Conservation (phyloP, 164 flowering plant species). For the Magnolia kwangsiensis region DNA sequence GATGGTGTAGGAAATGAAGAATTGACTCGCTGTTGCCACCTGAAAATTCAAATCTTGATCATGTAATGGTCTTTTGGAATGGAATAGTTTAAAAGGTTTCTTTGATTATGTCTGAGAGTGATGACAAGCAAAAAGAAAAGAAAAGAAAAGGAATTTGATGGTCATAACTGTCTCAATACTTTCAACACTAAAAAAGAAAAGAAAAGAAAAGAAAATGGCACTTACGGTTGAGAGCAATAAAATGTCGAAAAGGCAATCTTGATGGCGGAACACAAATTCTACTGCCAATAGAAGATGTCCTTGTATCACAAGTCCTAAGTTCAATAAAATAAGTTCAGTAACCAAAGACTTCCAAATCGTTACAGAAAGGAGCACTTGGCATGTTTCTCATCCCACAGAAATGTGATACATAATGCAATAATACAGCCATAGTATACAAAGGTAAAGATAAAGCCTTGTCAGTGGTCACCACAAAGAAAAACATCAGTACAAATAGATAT, state of each 20-base stretch:
- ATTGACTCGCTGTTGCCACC: conserved; percentile 96
- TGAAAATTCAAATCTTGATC: conserved; percentile 26
- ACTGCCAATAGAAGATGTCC: conserved; percentile 75
- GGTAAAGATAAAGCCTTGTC: no score
- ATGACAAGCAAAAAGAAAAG: background rate
- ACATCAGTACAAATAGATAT: no score
- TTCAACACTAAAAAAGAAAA: background rate
- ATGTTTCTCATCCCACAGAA: background rate
- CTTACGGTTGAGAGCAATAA: conserved; percentile 87
- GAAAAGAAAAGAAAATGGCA: background rate
- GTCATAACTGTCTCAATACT: background rate
- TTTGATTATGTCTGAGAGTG: background rate
- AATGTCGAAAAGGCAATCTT: conserved; percentile 77
- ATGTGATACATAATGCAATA: no score
- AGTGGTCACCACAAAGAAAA: no score
- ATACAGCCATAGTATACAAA: no score
- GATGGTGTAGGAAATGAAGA: conserved; percentile 94
- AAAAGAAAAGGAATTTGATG: background rate
- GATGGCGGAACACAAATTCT: conserved; percentile 76
- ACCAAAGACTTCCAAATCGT: background rate
- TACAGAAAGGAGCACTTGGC: background rate
- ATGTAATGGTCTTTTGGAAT: background rate
- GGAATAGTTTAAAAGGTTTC: background rate
- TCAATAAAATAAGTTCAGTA: conserved; percentile 18
- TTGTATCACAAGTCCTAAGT: conserved; percentile 73